Percentiles rank a stretch among this genome's conserved stretches.
phyloP scores from a whole-genome alignment of 2,329 filamentous ascomycete species.

The Pochonia chlamydosporia region DNA sequence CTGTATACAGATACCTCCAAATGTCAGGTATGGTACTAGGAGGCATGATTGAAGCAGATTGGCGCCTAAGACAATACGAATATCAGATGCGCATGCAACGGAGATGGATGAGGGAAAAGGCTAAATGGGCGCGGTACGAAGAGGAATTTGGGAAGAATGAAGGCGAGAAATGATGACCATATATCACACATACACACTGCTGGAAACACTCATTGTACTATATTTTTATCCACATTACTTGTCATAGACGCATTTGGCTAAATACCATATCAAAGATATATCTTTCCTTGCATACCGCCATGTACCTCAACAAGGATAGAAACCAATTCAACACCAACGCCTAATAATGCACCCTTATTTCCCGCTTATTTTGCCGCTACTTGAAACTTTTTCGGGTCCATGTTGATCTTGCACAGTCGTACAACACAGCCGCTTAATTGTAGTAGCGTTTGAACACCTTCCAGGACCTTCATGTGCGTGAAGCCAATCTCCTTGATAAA shows the following conservation, averaged over 20 bases:
- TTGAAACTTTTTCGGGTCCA: constrained; percentile 81
- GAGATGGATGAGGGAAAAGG: constrained; percentile 56
- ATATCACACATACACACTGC: not conserved
- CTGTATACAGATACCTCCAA: constrained; percentile 60
- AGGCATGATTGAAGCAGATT: constrained; percentile 70
- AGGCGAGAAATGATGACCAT: constrained; percentile 25
- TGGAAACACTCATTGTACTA: not conserved
- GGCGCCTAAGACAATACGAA: constrained; percentile 62
- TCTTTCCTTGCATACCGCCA: not conserved
- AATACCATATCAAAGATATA: not conserved
- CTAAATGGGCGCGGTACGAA: constrained; percentile 64
- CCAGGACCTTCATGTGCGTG: constrained; percentile 98
- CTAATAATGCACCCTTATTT: constrained; percentile 11
- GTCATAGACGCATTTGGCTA: not conserved
- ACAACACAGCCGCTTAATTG: constrained; percentile 91
- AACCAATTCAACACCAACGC: constrained; percentile 25
- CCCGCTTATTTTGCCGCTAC: constrained; percentile 26
- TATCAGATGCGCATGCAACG: constrained; percentile 58
- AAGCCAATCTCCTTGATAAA: constrained; percentile 99
- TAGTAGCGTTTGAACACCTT: constrained; percentile 90
- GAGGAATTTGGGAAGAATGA: constrained; percentile 45
- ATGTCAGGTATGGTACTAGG: constrained; percentile 84
- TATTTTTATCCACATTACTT: not conserved
- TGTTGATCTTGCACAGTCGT: constrained; percentile 89
- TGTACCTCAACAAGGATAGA: not conserved